phyloP scores from a whole-genome alignment of 2,329 filamentous ascomycete species.

The Epichloe festucae region DNA sequence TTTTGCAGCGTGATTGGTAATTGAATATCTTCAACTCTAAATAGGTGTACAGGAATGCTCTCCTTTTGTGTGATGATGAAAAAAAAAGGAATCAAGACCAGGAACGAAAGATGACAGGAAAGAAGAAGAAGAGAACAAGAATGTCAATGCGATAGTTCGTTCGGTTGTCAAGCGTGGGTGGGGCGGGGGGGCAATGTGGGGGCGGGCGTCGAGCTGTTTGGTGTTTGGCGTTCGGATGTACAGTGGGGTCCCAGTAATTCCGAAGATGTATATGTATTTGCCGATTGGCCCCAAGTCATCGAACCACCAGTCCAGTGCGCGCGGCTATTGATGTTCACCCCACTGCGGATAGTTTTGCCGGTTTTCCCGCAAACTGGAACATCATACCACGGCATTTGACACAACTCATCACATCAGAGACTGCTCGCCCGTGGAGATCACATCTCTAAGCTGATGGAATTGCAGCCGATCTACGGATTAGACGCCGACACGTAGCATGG shows the following conservation, averaged over 20 bases:
- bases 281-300: background rate
- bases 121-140: background rate
- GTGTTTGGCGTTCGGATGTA: background rate
- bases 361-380: background rate
- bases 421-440: conserved; percentile 2
- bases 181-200: background rate
- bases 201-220: background rate
- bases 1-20: background rate
- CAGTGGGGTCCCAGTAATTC: too few relatives aligned
- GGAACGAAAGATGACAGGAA: background rate
- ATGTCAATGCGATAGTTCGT: background rate
- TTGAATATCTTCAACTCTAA: too few relatives aligned
- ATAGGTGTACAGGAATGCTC: too few relatives aligned
- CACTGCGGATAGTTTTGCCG: conserved; percentile 2
- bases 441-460: conserved; percentile 6
- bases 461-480: conserved; percentile 5
- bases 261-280: background rate
- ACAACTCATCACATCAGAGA: conserved; percentile 2
- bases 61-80: too few relatives aligned
- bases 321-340: conserved; percentile 6
- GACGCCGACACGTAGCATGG: conserved; percentile 8
- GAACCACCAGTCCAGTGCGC: background rate
- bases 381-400: conserved; percentile 7
- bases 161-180: background rate
- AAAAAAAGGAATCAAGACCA: too few relatives aligned